Percentiles rank a stretch among this genome's conserved stretches.
Evolutionary conservation across 257 asterid species (phyloP).

Genomic region (Linaria vulgaris): DNA sequence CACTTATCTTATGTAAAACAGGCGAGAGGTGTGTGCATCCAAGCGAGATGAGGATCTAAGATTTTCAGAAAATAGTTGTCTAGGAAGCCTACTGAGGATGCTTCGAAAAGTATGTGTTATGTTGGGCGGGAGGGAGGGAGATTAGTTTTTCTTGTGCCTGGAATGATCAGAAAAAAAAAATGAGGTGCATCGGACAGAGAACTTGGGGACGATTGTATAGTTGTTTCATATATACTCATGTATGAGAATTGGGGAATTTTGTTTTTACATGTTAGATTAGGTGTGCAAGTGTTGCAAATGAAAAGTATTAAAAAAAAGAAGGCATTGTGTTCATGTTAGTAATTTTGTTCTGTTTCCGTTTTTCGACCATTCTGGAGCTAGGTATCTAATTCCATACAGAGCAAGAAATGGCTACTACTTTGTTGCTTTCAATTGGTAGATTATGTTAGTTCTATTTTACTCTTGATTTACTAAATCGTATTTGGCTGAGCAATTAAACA

Average conservation of each 20-base stretch:
- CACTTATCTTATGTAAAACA: constrained; percentile 6
- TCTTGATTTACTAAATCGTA: too few relatives aligned
- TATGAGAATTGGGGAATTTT: constrained; percentile 1
- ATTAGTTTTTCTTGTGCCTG: constrained; percentile 21
- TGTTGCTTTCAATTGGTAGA: neutral
- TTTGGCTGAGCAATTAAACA: too few relatives aligned
- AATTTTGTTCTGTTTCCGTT: neutral
- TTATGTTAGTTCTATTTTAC: too few relatives aligned
- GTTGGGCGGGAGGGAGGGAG: neutral
- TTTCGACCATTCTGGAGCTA: neutral
- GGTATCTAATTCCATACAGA: too few relatives aligned
- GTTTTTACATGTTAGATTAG: constrained; percentile 17
- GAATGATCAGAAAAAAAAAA: constrained; percentile 7
- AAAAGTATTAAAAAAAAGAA: too few relatives aligned
- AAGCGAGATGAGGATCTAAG: constrained; percentile 14
- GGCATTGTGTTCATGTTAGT: too few relatives aligned
- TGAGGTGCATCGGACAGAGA: neutral
- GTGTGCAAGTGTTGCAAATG: constrained; percentile 12
- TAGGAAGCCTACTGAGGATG: constrained; percentile 5
- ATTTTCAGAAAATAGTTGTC: neutral
- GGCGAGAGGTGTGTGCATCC: constrained; percentile 13
- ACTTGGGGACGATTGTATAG: constrained; percentile 20
- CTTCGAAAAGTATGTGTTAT: neutral
- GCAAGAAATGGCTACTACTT: neutral
- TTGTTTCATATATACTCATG: constrained; percentile 5